phyloP scores from a whole-genome alignment of 2,329 filamentous ascomycete genomes.

The Pestalotiopsis sp. region DNA sequence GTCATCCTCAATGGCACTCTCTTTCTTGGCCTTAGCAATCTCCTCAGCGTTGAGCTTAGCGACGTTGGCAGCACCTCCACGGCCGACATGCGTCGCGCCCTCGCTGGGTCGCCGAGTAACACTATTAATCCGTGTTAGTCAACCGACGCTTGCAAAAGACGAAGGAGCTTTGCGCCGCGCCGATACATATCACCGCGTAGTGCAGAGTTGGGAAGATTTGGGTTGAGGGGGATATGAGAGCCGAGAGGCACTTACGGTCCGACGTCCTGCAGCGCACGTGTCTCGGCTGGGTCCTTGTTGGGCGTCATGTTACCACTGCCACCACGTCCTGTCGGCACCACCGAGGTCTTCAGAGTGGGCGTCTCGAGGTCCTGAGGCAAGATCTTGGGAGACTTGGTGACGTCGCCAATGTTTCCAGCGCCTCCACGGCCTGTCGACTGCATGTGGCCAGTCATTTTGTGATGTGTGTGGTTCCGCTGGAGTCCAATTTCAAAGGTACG shows the following conservation, averaged over 20 bases:
- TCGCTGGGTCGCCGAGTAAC: constrained; percentile 53
- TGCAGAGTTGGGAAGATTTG: not conserved
- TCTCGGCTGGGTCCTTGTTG: constrained; percentile 71
- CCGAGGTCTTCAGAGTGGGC: constrained; percentile 78
- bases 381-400: constrained; percentile 47
- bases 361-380: constrained; percentile 72
- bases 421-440: constrained; percentile 77
- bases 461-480: not conserved
- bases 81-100: constrained; percentile 68
- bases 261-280: constrained; percentile 83
- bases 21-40: constrained; percentile 59
- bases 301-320: constrained; percentile 86
- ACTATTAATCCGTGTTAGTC: constrained; percentile 3
- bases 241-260: constrained; percentile 57
- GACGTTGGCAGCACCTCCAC: constrained; percentile 76
- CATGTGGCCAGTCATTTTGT: constrained; percentile 42
- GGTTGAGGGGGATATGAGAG: not conserved
- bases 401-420: constrained; percentile 72
- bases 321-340: constrained; percentile 88
- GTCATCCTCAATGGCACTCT: constrained; percentile 15
- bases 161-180: not conserved
- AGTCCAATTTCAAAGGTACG: not conserved
- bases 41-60: constrained; percentile 51
- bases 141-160: not conserved
- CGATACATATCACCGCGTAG: not conserved